Evolutionary conservation across 2,329 filamentous ascomycete species (phyloP), one percentile per base, ranked within the genome.

Genomic region (Coniella vitis): DNA sequence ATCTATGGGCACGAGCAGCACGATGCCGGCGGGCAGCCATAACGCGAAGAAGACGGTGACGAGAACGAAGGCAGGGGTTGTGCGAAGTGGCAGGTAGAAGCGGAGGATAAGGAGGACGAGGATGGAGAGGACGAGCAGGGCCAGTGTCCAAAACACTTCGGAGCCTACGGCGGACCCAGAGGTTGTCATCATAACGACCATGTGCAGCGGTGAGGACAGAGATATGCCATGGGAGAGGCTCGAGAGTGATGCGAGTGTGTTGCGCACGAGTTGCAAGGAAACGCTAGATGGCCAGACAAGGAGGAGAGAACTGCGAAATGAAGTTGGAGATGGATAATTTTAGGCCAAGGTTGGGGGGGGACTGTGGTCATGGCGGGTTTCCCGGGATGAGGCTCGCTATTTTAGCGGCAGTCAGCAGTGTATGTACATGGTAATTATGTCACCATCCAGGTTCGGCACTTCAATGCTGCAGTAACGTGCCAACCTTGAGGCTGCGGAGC

Each of bases 21-120:
- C 81, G 61, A 95, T 91, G 65, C 87, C 90, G 40, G 89, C 88
- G 10, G 93, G 94, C 5, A 98, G 80, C 62, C 88, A 90, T 58
- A 98, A 78, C n/a, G 91, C 89, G 57, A 98, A 86, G 71, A 98
- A 98, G 54, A 98, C 89, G 32, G 93, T 91, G 2, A 96, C 78
- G 44, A 90, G 77, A 44, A 97, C 83, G 67, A 94, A 96, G 52
- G 84, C 87, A 1, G 93, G 91, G 1, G 93, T 97, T 7, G 85
- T 83, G 57, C 93, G 89, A 31, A 98, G 76, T 3, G 91, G 91
- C 9, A 98, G 79, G 68, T 90, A 98, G 71, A 89, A 83, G 61
- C 93, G 86, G 51, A 96, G 75, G 54, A 97, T 83, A 19, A 96
- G 74, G 38, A 98, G 78, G 52, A 93, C 89, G 53, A 86, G 71